Evolutionary conservation across 176 grass and related monocot species (phyloP).

Genomic region (Thalia dealbata): DNA sequence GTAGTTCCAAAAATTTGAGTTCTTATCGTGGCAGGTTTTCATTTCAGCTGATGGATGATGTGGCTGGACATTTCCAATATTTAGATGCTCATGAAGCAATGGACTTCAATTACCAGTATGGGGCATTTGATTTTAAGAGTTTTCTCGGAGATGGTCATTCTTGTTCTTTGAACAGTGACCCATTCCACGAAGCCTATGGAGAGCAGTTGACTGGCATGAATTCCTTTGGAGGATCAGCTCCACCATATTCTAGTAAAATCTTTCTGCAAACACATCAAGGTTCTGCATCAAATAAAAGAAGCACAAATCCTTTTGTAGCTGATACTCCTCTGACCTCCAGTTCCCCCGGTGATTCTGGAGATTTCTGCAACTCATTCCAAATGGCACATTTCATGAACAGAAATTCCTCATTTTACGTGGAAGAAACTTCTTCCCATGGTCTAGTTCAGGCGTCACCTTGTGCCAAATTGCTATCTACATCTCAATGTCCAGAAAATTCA

Average conservation of each 20-base stretch:
- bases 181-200: background rate
- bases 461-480: slow-evolving; percentile 27
- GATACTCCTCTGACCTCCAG: slow-evolving; percentile 46
- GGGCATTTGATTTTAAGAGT: background rate
- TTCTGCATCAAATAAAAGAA: background rate
- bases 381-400: background rate
- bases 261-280: background rate
- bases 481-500: slow-evolving; percentile 10
- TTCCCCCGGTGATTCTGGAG: slow-evolving; percentile 31
- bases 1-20: background rate
- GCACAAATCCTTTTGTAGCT: slow-evolving; percentile 27
- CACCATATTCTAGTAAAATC: background rate
- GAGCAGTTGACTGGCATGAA: background rate
- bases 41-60: slow-evolving; percentile 6
- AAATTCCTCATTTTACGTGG: slow-evolving; percentile 18
- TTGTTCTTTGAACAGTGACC: background rate
- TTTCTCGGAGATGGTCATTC: slow-evolving; percentile 4
- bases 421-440: slow-evolving; percentile 23
- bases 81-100: slow-evolving; percentile 6
- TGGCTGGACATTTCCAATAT: background rate
- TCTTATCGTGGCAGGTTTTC: background rate
- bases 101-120: background rate
- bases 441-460: slow-evolving; percentile 8
- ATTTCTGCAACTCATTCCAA: slow-evolving; percentile 18
- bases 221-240: background rate